phyloP scores from a whole-genome alignment of 495 filamentous ascomycete species.

The Aspergillus ostianus region DNA sequence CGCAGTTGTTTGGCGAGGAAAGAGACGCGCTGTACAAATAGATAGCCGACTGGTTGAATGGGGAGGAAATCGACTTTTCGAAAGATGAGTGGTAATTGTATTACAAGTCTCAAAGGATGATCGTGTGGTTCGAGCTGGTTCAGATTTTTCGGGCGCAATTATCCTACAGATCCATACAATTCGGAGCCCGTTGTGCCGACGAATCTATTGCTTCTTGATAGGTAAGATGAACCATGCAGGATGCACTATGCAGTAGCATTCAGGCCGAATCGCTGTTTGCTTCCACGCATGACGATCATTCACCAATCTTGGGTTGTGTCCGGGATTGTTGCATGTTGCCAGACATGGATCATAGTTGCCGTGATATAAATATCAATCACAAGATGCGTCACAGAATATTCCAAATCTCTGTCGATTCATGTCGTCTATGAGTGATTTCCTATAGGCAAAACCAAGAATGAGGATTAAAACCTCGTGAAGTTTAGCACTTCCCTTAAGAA shows the following conservation, averaged over 20 bases:
- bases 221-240: not conserved
- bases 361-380: not conserved
- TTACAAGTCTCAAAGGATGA: no score
- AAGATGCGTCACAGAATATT: no score
- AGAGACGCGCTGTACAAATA: not conserved
- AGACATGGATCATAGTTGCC: not conserved
- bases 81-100: not conserved
- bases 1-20: constrained; percentile 5
- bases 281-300: not conserved
- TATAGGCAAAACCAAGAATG: no score
- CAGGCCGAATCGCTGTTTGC: not conserved
- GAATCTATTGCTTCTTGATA: not conserved
- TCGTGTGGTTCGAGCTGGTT: no score
- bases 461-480: no score
- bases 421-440: no score
- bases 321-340: not conserved
- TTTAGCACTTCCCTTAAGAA: no score
- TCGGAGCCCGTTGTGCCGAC: not conserved
- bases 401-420: no score
- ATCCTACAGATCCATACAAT: not conserved
- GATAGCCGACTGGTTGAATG: no score
- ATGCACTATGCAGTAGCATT: not conserved
- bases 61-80: no score
- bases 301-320: not conserved
- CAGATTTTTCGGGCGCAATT: no score